Base-by-base conservation (phyloP, 2,329 filamentous ascomycete genomes). In the Ophiostoma pallidulum region DNA sequence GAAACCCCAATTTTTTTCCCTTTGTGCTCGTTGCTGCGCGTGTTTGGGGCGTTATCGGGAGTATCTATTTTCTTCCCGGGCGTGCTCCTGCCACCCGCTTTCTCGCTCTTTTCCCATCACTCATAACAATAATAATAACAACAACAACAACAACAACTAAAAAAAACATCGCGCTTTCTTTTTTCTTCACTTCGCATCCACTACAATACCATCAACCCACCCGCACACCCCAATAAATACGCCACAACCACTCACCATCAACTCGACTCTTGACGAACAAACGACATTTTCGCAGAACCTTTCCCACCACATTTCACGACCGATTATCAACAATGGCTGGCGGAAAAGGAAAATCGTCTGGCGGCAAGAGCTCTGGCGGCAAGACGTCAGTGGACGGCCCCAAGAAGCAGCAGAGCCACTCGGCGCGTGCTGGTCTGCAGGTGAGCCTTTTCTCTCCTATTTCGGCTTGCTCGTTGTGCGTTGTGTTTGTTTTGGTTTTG, bases 391-490 rank as follows among this genome's bases (percentile, higher is more conserved):
- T 75, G 60, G 82, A 82, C 57, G 77, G 76, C 47, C 72, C 81
- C 65, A 86, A 86, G 73, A 95, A 95, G 75, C 84, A 86, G 64
- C 86, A 94, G 72, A 94, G 92, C 72, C 90, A 95, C 75, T 95
- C 89, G 60, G 87, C 88, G 63, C 90, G 92, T 69, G 90, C 90
- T 66, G 90, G 90, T 65, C 78, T 96, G 59, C 90, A 96, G 84
- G 90, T 96, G 75, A 77, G 86, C 72, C 29, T 26, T 16, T 47
- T 44, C 44, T 29, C 44, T 29, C 40, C 36, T 10, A 10, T 9
- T 42, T n/a, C n/a, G n/a, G n/a, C n/a, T n/a, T n/a, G n/a, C n/a
- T n/a, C n/a, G n/a, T n/a, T n/a, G n/a, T n/a, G n/a, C n/a, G n/a
- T n/a, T n/a, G n/a, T n/a, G 18, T 12, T n/a, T 18, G 26, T 37